A percentile compares a stretch with the other conserved stretches of the same genome.
Conservation (phyloP, 495 filamentous ascomycete species). For the Podospora tetraspora region DNA sequence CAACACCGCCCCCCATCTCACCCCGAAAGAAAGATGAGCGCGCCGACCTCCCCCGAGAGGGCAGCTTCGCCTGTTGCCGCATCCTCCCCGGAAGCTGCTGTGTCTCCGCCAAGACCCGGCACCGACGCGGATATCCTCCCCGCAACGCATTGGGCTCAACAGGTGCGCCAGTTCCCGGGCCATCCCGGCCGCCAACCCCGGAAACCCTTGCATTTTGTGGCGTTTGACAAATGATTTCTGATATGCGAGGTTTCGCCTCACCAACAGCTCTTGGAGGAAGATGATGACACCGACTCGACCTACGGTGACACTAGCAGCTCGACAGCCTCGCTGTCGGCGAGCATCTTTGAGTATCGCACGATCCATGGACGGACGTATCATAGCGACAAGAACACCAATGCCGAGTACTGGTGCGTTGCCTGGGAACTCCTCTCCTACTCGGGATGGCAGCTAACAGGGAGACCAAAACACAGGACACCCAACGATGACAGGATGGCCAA, state of each 20-base stretch:
- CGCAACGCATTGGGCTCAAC: slow-evolving; percentile 4
- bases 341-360: slow-evolving; percentile 41
- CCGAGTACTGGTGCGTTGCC: slow-evolving; percentile 30
- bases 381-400: slow-evolving; percentile 24
- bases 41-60: neutral
- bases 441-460: neutral
- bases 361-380: slow-evolving; percentile 40
- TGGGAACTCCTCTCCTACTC: neutral
- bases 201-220: neutral
- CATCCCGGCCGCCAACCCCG: too few relatives aligned
- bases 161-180: neutral
- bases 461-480: slow-evolving; percentile 26
- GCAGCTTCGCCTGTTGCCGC: neutral
- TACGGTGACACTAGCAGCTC: slow-evolving; percentile 27
- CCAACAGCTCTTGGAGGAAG: neutral
- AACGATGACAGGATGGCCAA: slow-evolving; percentile 39
- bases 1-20: too few relatives aligned
- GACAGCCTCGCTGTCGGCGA: slow-evolving; percentile 43
- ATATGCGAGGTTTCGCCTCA: neutral
- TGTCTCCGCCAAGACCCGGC: neutral
- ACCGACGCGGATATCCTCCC: neutral
- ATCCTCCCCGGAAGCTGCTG: neutral
- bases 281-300: slow-evolving; percentile 35
- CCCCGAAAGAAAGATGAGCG: neutral
- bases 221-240: neutral